Base-by-base conservation (phyloP, 2,329 filamentous ascomycete genomes). In the Ceratocystis papillata region DNA sequence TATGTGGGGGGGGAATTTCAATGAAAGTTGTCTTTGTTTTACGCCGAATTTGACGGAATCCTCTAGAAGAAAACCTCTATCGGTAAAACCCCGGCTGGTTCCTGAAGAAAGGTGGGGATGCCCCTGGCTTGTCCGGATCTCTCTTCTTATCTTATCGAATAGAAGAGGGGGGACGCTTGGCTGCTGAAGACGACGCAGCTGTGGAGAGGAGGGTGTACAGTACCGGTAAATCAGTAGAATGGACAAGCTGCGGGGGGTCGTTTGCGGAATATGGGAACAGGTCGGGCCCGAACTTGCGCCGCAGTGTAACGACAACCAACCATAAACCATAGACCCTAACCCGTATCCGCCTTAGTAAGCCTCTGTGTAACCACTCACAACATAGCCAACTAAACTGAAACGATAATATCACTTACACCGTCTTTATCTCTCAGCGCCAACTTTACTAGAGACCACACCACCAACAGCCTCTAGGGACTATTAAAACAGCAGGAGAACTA, bases 61-160 rank as follows among this genome's bases (percentile, higher is more conserved):
- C 63, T 68, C 67, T 68, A 68, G 64, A 68, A 68, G 67, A 65
- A 67, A 64, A 53, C 50, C 63, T 41, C 5, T 30, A 5, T 45
- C 63, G 66, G 66, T 50, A 67, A 67, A 67, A 67, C 50, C 20
- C 59, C 63, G 66, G 66, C 30, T 22, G 22, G 46, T 30, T 12
- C 30, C 15, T 59, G n/a, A 22, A 33, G 8, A 22, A 12, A 22
- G 7, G 30, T 41, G 37, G 37, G 10, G 37, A 41, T 15, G 37
- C 20, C 33, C 63, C 37, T 48, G 37, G 50, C 37, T 45, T 50
- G 37, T 30, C 46, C 22, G 4, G 37, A 15, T 41, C 63, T 10
- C 63, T 22, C 44, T 44, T 30, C 15, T 55, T 65, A 67, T 65
- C 63, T 65, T 65, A 67, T 67, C 63, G 33, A 17, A 28, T 53